Evolutionary conservation across 306 rosid genomes (phyloP).

Genomic region (Prinsepia uniflora): DNA sequence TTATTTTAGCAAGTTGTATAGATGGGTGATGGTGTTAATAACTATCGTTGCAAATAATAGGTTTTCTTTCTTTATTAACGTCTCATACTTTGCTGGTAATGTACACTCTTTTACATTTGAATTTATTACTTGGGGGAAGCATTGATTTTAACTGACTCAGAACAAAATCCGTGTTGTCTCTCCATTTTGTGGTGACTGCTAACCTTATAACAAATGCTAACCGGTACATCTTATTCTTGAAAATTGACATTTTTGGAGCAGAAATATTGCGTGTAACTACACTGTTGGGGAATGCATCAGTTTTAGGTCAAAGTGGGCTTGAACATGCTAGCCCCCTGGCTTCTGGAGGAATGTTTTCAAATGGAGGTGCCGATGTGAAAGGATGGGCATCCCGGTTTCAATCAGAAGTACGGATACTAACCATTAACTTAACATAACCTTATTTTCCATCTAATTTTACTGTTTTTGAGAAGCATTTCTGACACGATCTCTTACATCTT

Average conservation of each 20-base stretch:
- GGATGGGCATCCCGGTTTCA: slow-evolving; percentile 98
- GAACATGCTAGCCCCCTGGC: slow-evolving; percentile 99
- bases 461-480: slow-evolving; percentile 69
- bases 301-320: slow-evolving; percentile 99
- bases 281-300: slow-evolving; percentile 99
- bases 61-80: slow-evolving; percentile 7
- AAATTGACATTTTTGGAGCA: slow-evolving; percentile 99
- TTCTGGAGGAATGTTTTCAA: slow-evolving; percentile 87
- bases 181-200: slow-evolving; percentile 90
- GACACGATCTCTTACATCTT: slow-evolving; percentile 60
- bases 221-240: slow-evolving; percentile 98
- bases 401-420: slow-evolving; percentile 99
- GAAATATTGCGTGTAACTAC: slow-evolving; percentile 99
- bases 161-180: slow-evolving; percentile 63
- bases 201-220: slow-evolving; percentile 97
- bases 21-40: slow-evolving; percentile 3
- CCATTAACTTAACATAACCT: slow-evolving; percentile 99
- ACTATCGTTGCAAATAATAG: slow-evolving; percentile 1
- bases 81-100: slow-evolving; percentile 17
- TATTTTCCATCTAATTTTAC: slow-evolving; percentile 79
- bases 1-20: background rate
- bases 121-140: slow-evolving; percentile 45
- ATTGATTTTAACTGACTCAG: slow-evolving; percentile 68
- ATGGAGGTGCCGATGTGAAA: slow-evolving; percentile 81
- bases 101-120: slow-evolving; percentile 36